Conservation (phyloP, 164 flowering plant species). For the Nelumbo lutea region DNA sequence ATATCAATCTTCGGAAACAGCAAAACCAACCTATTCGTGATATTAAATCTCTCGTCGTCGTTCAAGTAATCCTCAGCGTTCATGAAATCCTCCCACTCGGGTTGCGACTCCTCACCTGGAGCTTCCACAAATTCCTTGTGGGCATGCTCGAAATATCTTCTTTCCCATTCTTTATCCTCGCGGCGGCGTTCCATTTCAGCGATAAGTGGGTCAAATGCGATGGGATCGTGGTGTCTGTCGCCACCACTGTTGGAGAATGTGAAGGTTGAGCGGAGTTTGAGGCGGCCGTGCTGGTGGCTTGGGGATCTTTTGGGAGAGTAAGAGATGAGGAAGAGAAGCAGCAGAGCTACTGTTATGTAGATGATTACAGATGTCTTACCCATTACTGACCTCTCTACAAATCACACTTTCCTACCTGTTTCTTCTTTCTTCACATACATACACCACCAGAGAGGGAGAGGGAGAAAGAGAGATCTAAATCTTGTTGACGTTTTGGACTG, state of each 20-base stretch:
- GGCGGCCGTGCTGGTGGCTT: slow-evolving; percentile 49
- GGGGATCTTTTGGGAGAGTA: slow-evolving; percentile 37
- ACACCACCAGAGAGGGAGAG: neutral
- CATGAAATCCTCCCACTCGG: slow-evolving; percentile 94
- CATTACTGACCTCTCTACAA: slow-evolving; percentile 19
- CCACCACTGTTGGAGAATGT: slow-evolving; percentile 8
- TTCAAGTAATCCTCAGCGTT: slow-evolving; percentile 89
- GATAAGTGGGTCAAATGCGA: slow-evolving; percentile 82
- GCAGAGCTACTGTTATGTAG: slow-evolving; percentile 54
- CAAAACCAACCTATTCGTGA: slow-evolving; percentile 54
- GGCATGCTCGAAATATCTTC: slow-evolving; percentile 33
- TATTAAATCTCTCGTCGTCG: slow-evolving; percentile 78
- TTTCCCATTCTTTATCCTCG: slow-evolving; percentile 84
- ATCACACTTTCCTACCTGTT: neutral
- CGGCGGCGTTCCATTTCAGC: slow-evolving; percentile 85
- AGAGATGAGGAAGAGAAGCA: slow-evolving; percentile 59
- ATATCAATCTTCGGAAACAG: slow-evolving; percentile 86
- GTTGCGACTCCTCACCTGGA: slow-evolving; percentile 48
- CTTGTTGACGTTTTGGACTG: too few species aligned
- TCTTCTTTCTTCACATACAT: neutral
- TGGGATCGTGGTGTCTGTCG: slow-evolving; percentile 34
- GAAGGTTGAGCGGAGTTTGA: slow-evolving; percentile 66
- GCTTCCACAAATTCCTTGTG: slow-evolving; percentile 18
- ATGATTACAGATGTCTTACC: slow-evolving; percentile 42
- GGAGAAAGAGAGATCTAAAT: too few species aligned